Evolutionary conservation across 495 filamentous ascomycete species (phyloP).

Genomic region (Echria macrotheca): DNA sequence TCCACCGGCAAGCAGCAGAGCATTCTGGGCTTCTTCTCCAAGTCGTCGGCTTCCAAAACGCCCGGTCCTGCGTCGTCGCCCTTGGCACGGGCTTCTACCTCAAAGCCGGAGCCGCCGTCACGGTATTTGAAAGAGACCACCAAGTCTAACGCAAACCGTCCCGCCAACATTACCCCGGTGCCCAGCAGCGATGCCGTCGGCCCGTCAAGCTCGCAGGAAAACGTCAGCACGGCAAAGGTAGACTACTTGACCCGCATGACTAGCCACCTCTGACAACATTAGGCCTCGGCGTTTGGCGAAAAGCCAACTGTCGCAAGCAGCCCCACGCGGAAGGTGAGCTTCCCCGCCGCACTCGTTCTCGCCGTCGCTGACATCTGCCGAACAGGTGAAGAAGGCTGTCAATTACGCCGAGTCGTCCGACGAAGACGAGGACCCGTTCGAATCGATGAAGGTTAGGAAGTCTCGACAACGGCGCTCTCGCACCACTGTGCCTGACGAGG

Average conservation of each 20-base stretch:
- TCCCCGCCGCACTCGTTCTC: neutral
- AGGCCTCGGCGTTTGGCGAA: too few relatives aligned
- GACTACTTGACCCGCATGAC: too few relatives aligned
- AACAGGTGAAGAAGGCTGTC: conserved; percentile 48
- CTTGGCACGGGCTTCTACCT: conserved; percentile 15
- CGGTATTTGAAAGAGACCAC: conserved; percentile 42
- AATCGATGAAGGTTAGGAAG: conserved; percentile 32
- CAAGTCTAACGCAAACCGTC: conserved; percentile 42
- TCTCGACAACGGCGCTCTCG: conserved; percentile 29
- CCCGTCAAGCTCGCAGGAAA: conserved; percentile 53
- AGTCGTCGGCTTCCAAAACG: conserved; percentile 50
- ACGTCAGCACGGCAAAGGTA: conserved; percentile 43
- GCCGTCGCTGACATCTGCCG: conserved; percentile 10
- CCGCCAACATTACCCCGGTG: conserved; percentile 58
- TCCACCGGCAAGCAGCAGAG: conserved; percentile 64
- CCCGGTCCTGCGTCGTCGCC: conserved; percentile 27
- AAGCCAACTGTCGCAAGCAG: conserved; percentile 54
- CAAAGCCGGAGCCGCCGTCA: conserved; percentile 20
- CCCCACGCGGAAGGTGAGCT: conserved; percentile 54
- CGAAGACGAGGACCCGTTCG: conserved; percentile 55
- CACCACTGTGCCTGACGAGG: conserved; percentile 38
- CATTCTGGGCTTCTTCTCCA: conserved; percentile 84
- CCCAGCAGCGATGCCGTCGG: conserved; percentile 70
- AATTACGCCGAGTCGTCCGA: conserved; percentile 64
- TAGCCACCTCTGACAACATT: too few relatives aligned